Evolutionary conservation across 2,329 filamentous ascomycete species (phyloP).

Genomic region (Ophiosphaerella narmari): DNA sequence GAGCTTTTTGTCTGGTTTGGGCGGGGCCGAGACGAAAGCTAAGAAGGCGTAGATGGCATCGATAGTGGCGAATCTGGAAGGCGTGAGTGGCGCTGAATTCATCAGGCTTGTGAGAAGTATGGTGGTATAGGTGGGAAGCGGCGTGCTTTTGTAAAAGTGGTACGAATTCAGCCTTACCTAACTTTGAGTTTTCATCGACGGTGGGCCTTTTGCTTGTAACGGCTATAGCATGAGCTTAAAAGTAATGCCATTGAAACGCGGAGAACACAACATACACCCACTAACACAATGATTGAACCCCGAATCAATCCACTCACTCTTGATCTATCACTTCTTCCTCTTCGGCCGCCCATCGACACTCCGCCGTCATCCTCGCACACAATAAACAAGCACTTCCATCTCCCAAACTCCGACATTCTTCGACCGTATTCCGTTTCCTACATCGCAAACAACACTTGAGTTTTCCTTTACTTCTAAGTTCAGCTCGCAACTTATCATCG

Average conservation of each 20-base stretch:
- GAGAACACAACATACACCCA: not conserved
- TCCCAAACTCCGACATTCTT: slow-evolving; percentile 18
- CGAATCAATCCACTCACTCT: not conserved
- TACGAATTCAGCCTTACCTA: no score
- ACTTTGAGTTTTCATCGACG: no score
- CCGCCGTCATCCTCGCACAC: slow-evolving; percentile 8
- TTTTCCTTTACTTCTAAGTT: slow-evolving; percentile 14
- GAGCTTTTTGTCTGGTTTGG: slow-evolving; percentile 8
- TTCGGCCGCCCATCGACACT: slow-evolving; percentile 12
- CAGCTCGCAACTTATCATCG: slow-evolving; percentile 23
- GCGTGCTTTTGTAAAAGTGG: no score
- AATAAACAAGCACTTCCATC: slow-evolving; percentile 20
- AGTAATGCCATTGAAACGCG: no score
- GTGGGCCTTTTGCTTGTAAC: no score
- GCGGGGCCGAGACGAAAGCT: not conserved
- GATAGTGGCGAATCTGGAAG: not conserved
- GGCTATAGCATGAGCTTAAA: no score
- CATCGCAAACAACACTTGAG: slow-evolving; percentile 19
- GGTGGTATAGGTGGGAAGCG: no score
- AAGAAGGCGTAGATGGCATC: not conserved
- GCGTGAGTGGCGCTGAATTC: no score
- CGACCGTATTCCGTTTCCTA: slow-evolving; percentile 6
- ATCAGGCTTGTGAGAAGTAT: no score
- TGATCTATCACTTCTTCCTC: not conserved
- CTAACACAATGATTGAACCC: not conserved